phyloP scores from a whole-genome alignment of 1,139 yeast genomes.

The Candida glucosophila region DNA sequence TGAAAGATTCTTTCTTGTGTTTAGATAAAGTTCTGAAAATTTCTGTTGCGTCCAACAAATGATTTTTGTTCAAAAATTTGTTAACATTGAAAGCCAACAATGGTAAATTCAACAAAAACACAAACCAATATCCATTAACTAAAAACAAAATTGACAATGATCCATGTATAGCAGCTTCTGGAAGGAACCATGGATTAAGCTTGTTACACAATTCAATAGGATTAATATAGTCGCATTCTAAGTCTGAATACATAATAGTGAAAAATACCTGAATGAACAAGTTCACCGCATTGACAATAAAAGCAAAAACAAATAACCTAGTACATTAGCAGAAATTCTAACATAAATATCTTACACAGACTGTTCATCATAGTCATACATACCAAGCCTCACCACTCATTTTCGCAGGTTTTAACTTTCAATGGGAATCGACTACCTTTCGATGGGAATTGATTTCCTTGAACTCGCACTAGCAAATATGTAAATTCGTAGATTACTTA shows the following conservation, averaged over 20 bases:
- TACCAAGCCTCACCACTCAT: no score
- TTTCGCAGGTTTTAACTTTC: no score
- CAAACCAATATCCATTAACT: constrained; percentile 89
- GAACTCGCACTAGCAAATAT: no score
- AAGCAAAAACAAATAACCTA: constrained; percentile 78
- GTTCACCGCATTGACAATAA: constrained; percentile 75
- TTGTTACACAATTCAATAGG: constrained; percentile 95
- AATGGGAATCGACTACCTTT: no score
- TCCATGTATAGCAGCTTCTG: constrained; percentile 85
- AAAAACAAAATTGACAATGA: constrained; percentile 63
- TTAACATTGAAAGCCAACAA: constrained; percentile 74
- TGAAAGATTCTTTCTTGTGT: constrained; percentile 87
- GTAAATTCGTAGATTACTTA: no score
- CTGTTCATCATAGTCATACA: no score
- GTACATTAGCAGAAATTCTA: not conserved
- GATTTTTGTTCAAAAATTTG: constrained; percentile 68
- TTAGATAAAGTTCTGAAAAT: constrained; percentile 89
- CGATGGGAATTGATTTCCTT: no score
- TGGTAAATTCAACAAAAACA: constrained; percentile 80
- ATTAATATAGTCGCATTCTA: constrained; percentile 92
- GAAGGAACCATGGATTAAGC: constrained; percentile 80
- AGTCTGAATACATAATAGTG: constrained; percentile 87
- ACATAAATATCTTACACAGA: no score
- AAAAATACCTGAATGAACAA: constrained; percentile 86
- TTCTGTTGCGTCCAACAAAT: constrained; percentile 94